phyloP scores from a whole-genome alignment of 1,139 yeast species.

The Debaryomyces subglobosus region DNA sequence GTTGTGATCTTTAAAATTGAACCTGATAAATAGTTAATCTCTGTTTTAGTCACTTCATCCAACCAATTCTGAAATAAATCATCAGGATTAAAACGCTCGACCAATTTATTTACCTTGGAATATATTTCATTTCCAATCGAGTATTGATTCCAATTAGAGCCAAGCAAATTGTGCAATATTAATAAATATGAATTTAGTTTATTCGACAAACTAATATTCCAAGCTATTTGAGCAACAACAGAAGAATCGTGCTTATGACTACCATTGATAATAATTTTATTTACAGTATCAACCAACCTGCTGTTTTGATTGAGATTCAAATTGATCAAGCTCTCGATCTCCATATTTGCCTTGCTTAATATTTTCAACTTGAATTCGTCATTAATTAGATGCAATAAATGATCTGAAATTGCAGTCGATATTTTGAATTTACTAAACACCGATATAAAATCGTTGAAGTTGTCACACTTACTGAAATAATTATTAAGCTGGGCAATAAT shows the following conservation, averaged over 20 bases:
- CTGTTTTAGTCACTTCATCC: slow-evolving; percentile 16
- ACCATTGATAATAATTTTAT: not conserved
- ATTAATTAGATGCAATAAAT: slow-evolving; percentile 30
- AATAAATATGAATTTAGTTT: slow-evolving; percentile 26
- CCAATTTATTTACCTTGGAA: slow-evolving; percentile 49
- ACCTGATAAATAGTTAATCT: slow-evolving; percentile 21
- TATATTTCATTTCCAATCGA: slow-evolving; percentile 71
- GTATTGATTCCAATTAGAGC: slow-evolving; percentile 73
- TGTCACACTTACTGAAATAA: slow-evolving; percentile 29
- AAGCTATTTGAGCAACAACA: slow-evolving; percentile 18
- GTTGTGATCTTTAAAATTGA: slow-evolving; percentile 36
- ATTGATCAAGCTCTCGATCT: slow-evolving; percentile 24
- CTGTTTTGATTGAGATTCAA: slow-evolving; percentile 8
- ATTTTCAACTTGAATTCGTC: slow-evolving; percentile 42
- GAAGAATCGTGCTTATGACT: not conserved
- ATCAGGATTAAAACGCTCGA: slow-evolving; percentile 48
- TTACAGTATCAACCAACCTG: not conserved
- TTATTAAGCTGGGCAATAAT: slow-evolving; percentile 28
- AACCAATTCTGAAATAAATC: slow-evolving; percentile 54
- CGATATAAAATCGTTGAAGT: slow-evolving; percentile 33
- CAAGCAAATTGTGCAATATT: slow-evolving; percentile 44
- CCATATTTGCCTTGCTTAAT: slow-evolving; percentile 33
- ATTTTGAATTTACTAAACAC: slow-evolving; percentile 30
- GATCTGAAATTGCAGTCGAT: slow-evolving; percentile 16
- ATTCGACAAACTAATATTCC: slow-evolving; percentile 25